Evolutionary conservation across 805 yeast species (phyloP).

Genomic region (Suhomyces sp.): DNA sequence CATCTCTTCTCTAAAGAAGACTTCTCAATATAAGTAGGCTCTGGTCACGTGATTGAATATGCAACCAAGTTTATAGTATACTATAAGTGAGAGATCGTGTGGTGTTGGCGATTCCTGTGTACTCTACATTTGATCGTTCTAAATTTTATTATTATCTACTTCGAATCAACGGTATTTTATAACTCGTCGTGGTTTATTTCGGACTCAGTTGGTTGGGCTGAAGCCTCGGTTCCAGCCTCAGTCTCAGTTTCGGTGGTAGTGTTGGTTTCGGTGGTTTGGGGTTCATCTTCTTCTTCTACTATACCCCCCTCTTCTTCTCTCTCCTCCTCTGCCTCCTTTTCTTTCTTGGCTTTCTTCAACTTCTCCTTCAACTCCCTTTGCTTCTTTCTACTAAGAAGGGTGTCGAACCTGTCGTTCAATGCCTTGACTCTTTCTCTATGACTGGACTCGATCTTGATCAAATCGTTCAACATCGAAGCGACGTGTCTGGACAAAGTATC

Average conservation of each 20-base stretch:
- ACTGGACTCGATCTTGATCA: conserved; percentile 24
- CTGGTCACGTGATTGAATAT: background rate
- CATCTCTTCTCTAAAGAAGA: background rate
- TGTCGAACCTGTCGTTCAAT: conserved; percentile 27
- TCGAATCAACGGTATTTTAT: background rate
- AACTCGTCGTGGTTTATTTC: conserved; percentile 22
- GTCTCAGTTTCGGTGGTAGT: background rate
- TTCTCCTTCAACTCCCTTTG: conserved; percentile 33
- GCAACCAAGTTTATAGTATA: too few relatives aligned
- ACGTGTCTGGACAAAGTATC: conserved; percentile 26
- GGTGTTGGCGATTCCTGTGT: too few relatives aligned
- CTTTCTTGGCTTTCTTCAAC: conserved; percentile 24
- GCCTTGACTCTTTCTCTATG: conserved; percentile 28
- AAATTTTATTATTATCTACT: too few relatives aligned
- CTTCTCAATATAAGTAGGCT: background rate
- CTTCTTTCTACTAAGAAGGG: conserved; percentile 27
- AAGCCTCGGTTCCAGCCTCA: conserved; percentile 1
- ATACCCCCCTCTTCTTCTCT: background rate
- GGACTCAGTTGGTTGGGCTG: conserved; percentile 5
- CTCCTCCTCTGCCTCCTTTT: conserved; percentile 17
- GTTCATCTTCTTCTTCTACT: conserved; percentile 5
- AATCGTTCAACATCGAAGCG: conserved; percentile 28
- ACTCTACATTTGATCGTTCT: background rate
- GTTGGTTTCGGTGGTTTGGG: background rate
- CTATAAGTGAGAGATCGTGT: too few relatives aligned